Evolutionary conservation across 306 rosid genomes (phyloP).

Genomic region (Rubus parviflorus): DNA sequence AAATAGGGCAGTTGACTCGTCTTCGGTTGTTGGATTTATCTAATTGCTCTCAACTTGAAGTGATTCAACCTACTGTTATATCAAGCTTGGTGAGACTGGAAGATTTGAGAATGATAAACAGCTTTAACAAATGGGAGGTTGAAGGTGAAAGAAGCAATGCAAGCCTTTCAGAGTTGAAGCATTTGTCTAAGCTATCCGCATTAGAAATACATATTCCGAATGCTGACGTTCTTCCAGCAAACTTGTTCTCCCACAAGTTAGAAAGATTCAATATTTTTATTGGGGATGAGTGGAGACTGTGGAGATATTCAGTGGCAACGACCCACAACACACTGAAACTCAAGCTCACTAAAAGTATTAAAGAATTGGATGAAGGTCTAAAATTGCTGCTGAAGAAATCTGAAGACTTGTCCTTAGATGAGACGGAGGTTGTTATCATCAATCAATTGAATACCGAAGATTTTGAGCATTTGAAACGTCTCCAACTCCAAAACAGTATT

Average conservation of each 20-base stretch:
- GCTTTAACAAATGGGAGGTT: conserved; percentile 24
- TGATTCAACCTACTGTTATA: conserved; percentile 26
- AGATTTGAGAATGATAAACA: conserved; percentile 42
- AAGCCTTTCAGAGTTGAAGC: conserved; percentile 30
- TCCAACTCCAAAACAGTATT: conserved; percentile 31
- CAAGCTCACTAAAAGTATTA: conserved; percentile 11
- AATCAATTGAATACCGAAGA: conserved; percentile 29
- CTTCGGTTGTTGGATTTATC: conserved; percentile 43
- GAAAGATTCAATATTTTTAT: conserved; percentile 29
- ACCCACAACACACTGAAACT: conserved; percentile 25
- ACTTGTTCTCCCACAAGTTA: conserved; percentile 25
- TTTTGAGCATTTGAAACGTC: conserved; percentile 39
- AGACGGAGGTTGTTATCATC: conserved; percentile 24
- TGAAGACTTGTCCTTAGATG: conserved; percentile 49
- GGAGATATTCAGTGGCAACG: not conserved
- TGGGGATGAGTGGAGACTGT: conserved; percentile 35
- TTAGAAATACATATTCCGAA: conserved; percentile 31
- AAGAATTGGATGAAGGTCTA: conserved; percentile 24
- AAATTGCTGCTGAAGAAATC: conserved; percentile 28
- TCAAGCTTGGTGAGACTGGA: conserved; percentile 34
- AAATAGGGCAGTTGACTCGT: conserved; percentile 29
- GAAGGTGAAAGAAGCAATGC: conserved; percentile 18
- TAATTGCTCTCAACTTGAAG: conserved; percentile 32
- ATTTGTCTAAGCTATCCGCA: conserved; percentile 21
- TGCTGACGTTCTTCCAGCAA: conserved; percentile 9